Conservation (phyloP, 2,329 filamentous ascomycete species). For the Fusarium sp. region DNA sequence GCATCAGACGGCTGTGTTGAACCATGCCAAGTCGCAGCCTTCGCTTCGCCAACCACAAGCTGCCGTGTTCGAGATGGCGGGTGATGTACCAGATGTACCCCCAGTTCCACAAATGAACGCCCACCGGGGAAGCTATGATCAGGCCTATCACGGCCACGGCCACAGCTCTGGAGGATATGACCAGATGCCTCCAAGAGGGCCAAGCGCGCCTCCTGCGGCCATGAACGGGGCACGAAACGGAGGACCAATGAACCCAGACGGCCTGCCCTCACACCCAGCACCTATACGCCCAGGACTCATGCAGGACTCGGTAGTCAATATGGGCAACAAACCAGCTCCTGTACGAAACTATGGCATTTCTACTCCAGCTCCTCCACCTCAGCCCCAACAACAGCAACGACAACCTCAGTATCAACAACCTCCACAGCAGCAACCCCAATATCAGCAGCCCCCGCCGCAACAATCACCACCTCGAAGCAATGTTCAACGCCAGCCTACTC, state of each 20-base stretch:
- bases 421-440: conserved; percentile 43
- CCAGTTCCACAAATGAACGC: conserved; percentile 52
- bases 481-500: conserved; percentile 41
- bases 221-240: conserved; percentile 20
- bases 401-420: conserved; percentile 44
- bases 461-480: conserved; percentile 44
- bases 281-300: conserved; percentile 73
- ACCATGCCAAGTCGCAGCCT: conserved; percentile 74
- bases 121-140: conserved; percentile 46
- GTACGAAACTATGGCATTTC: conserved; percentile 67
- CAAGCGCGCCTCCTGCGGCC: conserved; percentile 48
- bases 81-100: conserved; percentile 69
- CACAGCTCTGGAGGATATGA: conserved; percentile 40
- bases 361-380: conserved; percentile 47
- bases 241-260: conserved; percentile 53
- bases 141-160: conserved; percentile 20
- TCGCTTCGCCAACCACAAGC: conserved; percentile 72
- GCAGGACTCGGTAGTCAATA: conserved; percentile 66
- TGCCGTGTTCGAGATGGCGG: conserved; percentile 80
- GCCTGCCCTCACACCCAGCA: conserved; percentile 69
- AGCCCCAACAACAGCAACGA: conserved; percentile 45
- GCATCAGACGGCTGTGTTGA: conserved; percentile 65
- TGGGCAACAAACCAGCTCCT: conserved; percentile 69
- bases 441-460: conserved; percentile 46
- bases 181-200: conserved; percentile 44